Evolutionary conservation across 352 stramenopile genomes (phyloP).

Genomic region (Globisporangium spinosum): DNA sequence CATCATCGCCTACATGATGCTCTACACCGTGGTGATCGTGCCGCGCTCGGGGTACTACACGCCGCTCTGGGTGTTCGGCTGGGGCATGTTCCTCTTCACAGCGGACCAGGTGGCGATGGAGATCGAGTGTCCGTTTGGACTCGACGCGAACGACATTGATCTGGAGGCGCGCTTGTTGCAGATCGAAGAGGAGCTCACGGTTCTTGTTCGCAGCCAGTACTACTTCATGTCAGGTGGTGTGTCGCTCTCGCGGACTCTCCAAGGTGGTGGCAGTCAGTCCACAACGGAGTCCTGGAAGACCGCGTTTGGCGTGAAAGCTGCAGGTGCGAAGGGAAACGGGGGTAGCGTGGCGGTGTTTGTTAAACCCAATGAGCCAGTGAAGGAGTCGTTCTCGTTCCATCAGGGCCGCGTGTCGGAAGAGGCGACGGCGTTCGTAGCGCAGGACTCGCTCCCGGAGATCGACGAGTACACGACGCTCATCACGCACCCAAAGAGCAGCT

Average conservation of each 20-base stretch:
- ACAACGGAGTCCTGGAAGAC: conserved; percentile 1
- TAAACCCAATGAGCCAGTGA: conserved; percentile 16
- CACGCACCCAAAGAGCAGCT: conserved; percentile 18
- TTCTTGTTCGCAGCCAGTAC: conserved; percentile 77
- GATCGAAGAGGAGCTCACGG: conserved; percentile 80
- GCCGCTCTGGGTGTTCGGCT: conserved; percentile 76
- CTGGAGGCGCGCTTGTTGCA: conserved; percentile 64
- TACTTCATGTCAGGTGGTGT: conserved; percentile 70
- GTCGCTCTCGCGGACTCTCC: conserved; percentile 17
- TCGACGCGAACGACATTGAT: conserved; percentile 82
- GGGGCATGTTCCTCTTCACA: conserved; percentile 80
- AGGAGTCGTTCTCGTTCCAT: conserved; percentile 61
- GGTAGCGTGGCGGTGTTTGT: not conserved
- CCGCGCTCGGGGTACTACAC: conserved; percentile 67
- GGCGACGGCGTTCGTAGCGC: conserved; percentile 24
- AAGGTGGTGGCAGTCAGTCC: conserved; percentile 1
- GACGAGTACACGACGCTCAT: conserved; percentile 73
- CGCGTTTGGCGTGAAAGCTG: not conserved
- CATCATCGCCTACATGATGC: conserved; percentile 67
- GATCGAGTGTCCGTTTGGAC: conserved; percentile 78
- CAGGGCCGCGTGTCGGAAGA: conserved; percentile 55
- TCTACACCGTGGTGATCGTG: conserved; percentile 86
- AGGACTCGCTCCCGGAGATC: conserved; percentile 67
- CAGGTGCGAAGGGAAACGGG: not conserved
- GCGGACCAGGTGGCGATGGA: conserved; percentile 80